Evolutionary conservation across 148 eudicot species (phyloP), one percentile per base, ranked within the genome.

Genomic region (Polygonum aviculare): DNA sequence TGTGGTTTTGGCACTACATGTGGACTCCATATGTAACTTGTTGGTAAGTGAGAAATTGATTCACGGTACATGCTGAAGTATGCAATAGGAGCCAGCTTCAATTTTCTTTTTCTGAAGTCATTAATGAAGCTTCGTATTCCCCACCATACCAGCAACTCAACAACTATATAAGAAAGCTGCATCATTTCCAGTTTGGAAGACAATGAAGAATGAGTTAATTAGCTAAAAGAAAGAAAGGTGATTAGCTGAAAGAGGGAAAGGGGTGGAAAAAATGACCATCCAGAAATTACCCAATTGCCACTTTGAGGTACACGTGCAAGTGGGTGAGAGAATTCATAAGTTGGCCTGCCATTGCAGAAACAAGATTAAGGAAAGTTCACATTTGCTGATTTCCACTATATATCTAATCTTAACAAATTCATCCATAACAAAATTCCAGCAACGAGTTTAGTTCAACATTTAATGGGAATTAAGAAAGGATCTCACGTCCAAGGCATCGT

Each of bases 401-500:
- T 67, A 67, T 67, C 45, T 67, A 41, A 67, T 36, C 7, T 11
- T 22, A 60, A 60, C 35, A 59, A 59, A 35, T 18, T 65, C n/a
- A 5, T 14, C 41, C 7, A 65, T 35, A 65, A 65, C 41, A 65
- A 14, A 14, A 15, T 35, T 35, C 7, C 35, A 65, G 35, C 44
- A 38, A 6, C 3, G 72, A 67, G 44, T 67, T 67, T 36, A 16
- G 72, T 38, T 35, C 21, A 67, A 11, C 44, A 16, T 67, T 45
- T 67, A 67, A 12, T 11, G 38, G 16, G 16, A 12, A 38, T 12
- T 15, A 45, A 41, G 9, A 45, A 44, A 8, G 35, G 45, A 78
- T 77, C 99, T 90, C 79, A 95, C 99, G 97, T 95, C 97, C 97
- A 95, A 35, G 99, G 99, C 88, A 92, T 83, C 49, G 99, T 95